Evolutionary conservation across 371 early-diverging fungal species (phyloP).

Genomic region (Homolaphlyctis polyrhiza): DNA sequence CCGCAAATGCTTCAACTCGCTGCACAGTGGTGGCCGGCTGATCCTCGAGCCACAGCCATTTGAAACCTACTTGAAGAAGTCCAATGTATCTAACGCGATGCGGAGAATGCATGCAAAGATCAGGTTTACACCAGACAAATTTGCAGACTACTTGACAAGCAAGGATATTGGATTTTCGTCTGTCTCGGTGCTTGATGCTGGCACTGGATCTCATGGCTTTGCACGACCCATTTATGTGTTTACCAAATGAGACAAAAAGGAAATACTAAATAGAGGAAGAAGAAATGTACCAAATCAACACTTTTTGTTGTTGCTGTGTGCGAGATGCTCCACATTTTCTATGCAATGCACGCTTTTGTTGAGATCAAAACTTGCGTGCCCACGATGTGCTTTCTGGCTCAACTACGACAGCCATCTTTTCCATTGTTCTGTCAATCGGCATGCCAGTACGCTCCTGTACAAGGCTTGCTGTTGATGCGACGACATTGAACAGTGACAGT

Average conservation of each 20-base stretch:
- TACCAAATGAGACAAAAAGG: not conserved
- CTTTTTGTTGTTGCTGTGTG: too few species aligned
- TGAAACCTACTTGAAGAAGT: slow-evolving; percentile 47
- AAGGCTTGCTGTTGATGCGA: not conserved
- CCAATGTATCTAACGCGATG: slow-evolving; percentile 36
- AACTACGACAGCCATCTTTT: not conserved
- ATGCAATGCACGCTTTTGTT: too few species aligned
- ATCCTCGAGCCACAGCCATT: slow-evolving; percentile 71
- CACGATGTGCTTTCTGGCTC: not conserved
- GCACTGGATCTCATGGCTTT: not conserved
- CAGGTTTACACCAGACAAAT: slow-evolving; percentile 33
- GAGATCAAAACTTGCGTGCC: not conserved
- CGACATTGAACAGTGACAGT: not conserved
- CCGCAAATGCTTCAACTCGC: slow-evolving; percentile 47
- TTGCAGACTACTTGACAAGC: slow-evolving; percentile 25
- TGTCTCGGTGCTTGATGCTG: not conserved
- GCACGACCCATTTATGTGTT: not conserved
- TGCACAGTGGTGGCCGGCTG: slow-evolving; percentile 59
- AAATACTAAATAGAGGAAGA: too few species aligned
- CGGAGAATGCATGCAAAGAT: slow-evolving; percentile 23
- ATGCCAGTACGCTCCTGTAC: not conserved
- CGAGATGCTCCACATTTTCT: too few species aligned
- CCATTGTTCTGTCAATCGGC: not conserved
- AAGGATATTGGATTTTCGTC: not conserved
- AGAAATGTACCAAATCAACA: too few species aligned